Evolutionary conservation across 106 monocot genomes (phyloP).

Genomic region (Phalaenopsis equestris): DNA sequence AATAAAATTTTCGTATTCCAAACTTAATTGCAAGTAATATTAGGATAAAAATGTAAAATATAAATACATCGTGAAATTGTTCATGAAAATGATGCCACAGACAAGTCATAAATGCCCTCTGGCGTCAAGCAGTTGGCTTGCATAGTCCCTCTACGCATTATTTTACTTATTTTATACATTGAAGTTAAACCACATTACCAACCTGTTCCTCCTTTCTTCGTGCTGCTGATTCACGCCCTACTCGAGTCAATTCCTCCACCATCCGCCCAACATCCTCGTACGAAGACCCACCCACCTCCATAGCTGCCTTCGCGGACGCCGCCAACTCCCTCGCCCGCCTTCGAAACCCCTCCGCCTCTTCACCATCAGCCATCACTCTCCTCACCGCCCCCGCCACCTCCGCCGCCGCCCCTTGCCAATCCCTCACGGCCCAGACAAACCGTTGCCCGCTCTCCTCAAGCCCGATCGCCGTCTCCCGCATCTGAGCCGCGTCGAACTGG

Average conservation of each 20-base stretch:
- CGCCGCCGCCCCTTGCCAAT: not conserved
- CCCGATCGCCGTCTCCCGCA: constrained; percentile 28
- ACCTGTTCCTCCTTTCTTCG: no score
- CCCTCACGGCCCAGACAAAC: constrained; percentile 22
- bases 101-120: no score
- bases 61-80: no score
- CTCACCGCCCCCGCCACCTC: constrained; percentile 8
- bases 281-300: constrained; percentile 13
- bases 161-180: no score
- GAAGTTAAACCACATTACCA: no score
- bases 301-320: constrained; percentile 6
- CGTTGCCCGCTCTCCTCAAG: constrained; percentile 9
- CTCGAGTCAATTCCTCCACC: constrained; percentile 8
- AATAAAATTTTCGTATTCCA: no score
- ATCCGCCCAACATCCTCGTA: constrained; percentile 4
- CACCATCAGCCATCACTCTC: constrained; percentile 6
- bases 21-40: no score
- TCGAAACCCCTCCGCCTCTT: constrained; percentile 7
- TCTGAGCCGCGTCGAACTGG: constrained; percentile 20
- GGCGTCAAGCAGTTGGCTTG: no score
- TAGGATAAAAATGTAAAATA: no score
- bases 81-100: no score
- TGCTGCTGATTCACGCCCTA: no score
- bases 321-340: not conserved
- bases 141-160: no score